Base-by-base conservation (phyloP, 352 stramenopile genomes). In the Phytophthora citrophthora region DNA sequence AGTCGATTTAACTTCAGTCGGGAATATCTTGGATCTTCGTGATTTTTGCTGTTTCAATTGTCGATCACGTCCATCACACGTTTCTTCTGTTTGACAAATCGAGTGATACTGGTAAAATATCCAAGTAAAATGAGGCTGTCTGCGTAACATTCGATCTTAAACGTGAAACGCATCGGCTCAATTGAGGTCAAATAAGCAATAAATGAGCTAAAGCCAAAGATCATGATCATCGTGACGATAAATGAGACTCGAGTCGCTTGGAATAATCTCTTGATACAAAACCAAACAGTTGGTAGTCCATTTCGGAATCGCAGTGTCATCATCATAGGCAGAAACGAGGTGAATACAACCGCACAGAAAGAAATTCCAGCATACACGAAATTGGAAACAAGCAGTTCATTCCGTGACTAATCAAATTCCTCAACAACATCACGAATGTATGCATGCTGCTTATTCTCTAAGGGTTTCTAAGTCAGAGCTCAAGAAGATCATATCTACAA, bases 361-460 rank as follows among this genome's bases (percentile, higher is more conserved):
- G 46, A 13, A 23, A 67, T 43, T 11, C 15, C 32, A 32, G 23
- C 23, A 45, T 45, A 68, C 1, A 55, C 40, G 1, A 36, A 46
- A 16, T 63, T 68, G 10, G 60, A 45, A 5, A 63, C 27, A 0
- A 68, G 49, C 4, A 68, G 9, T 11, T 63, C 60, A 7, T 6
- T 12, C 12, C 44, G 27, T 5, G 60, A 63, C 6, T 68, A 52
- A 3, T 53, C n/a, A 18, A 41, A 18, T 18, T 41, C 15, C 15
- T 41, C 36, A 12, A 20, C 29, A 34, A 34, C 29, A 31, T 8
- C 27, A 31, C 26, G 26, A 5, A 5, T 31, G 4, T 6, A 31
- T 31, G 27, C 27, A 31, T 6, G 27, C 9, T 31, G 27, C 8
- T 12, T 34, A n/a, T n/a, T n/a, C n/a, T n/a, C n/a, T n/a, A n/a